Evolutionary conservation across 2,329 filamentous ascomycete species (phyloP).

Genomic region (Colletotrichum godetiae): DNA sequence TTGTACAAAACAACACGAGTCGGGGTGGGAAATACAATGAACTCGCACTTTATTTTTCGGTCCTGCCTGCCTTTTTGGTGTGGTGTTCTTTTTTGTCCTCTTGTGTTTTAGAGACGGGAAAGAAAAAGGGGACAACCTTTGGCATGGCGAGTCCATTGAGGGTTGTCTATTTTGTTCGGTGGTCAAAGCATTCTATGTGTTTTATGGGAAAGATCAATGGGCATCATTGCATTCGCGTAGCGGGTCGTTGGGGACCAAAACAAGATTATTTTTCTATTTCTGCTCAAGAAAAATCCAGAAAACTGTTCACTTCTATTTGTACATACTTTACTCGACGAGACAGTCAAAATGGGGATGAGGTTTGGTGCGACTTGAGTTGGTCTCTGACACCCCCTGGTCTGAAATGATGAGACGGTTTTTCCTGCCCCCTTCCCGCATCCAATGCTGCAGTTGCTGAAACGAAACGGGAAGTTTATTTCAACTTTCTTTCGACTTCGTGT

Average conservation of each 20-base stretch:
- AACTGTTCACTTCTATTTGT: conserved; percentile 28
- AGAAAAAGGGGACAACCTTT: background rate
- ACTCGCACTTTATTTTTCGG: background rate
- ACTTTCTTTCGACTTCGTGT: background rate
- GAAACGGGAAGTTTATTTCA: conserved; percentile 1
- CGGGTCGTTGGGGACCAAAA: background rate
- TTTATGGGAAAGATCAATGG: conserved; percentile 3
- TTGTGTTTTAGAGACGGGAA: background rate
- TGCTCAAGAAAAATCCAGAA: conserved; percentile 1
- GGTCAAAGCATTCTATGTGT: background rate
- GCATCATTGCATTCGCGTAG: conserved; percentile 20
- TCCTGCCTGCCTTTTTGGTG: background rate
- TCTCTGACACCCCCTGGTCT: background rate
- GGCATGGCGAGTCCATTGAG: background rate
- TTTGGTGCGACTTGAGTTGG: conserved; percentile 26
- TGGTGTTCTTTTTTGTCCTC: background rate
- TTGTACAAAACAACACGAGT: conserved; percentile 1
- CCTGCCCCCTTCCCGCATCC: too few relatives aligned
- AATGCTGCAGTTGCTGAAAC: background rate
- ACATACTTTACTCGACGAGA: conserved; percentile 16
- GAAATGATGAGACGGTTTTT: conserved; percentile 9
- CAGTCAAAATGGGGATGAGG: conserved; percentile 29
- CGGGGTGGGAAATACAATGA: background rate
- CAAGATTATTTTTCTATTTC: background rate
- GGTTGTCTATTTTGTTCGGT: background rate